These are phyloP conservation scores for Tolypocladium album DNA, from an alignment of 2,329 filamentous ascomycete genomes.

Conservation along the genomic window DNA sequence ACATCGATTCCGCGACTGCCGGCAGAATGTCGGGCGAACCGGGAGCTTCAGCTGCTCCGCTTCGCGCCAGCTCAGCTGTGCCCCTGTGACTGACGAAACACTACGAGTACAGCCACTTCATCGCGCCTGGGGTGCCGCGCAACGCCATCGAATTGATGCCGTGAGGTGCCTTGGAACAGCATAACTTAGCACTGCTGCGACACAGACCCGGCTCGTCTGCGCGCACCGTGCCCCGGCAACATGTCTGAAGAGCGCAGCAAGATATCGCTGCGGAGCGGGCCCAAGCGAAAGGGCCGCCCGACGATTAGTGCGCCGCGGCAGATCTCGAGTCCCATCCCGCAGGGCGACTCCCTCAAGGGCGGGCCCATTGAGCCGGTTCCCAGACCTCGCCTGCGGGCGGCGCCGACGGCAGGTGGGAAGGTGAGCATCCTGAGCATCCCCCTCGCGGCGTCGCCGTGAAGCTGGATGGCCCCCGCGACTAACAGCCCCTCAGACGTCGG, in stretches of 20 bases:
- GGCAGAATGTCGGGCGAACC: conserved; percentile 12
- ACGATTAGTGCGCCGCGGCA: conserved; percentile 52
- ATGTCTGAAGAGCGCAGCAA: conserved; percentile 55
- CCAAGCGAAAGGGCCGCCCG: conserved; percentile 50
- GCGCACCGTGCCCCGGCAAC: conserved; percentile 5
- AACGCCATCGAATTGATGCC: neutral
- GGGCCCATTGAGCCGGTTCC: conserved; percentile 15
- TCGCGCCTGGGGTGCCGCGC: neutral
- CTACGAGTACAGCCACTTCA: neutral
- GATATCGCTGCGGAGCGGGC: conserved; percentile 51
- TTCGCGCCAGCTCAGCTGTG: neutral
- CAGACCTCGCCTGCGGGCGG: conserved; percentile 33
- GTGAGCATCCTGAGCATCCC: conserved; percentile 26
- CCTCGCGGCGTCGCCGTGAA: neutral
- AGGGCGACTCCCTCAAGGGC: conserved; percentile 30
- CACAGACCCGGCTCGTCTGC: neutral
- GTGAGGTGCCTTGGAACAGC: neutral
- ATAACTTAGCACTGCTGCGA: neutral
- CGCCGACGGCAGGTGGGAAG: conserved; percentile 45
- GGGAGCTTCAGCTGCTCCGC: neutral
- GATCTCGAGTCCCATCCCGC: conserved; percentile 50
- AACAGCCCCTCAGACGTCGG: conserved; percentile 43
- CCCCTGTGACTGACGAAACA: neutral
- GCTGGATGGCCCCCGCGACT: conserved; percentile 5
- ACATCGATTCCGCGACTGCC: conserved; percentile 8